A percentile compares a stretch with the other conserved stretches of the same genome.
phyloP scores from a whole-genome alignment of 1,284 basidiomycete genomes.

The Moesziomyces antarcticus region DNA sequence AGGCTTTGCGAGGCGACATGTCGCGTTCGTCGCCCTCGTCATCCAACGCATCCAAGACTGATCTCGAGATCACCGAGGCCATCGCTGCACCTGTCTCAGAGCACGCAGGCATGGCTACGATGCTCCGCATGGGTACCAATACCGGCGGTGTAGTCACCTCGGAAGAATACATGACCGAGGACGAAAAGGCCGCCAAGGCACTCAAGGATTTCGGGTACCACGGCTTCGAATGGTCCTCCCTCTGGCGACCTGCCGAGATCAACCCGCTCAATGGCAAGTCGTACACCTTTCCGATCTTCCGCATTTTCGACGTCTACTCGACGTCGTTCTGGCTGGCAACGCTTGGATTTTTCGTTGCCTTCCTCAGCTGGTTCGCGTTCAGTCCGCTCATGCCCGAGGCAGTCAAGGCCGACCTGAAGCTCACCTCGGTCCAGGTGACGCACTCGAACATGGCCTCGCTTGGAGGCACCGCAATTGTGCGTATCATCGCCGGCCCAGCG shows the following conservation, averaged over 20 bases:
- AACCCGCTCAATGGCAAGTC: constrained; percentile 74
- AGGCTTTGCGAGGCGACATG: not conserved
- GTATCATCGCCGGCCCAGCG: constrained; percentile 73
- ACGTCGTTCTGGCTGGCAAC: constrained; percentile 71
- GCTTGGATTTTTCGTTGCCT: constrained; percentile 71
- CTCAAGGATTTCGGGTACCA: constrained; percentile 41
- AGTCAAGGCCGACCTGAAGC: constrained; percentile 73
- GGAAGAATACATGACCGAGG: constrained; percentile 57
- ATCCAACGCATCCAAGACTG: constrained; percentile 32
- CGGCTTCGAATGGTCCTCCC: constrained; percentile 61
- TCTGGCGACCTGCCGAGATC: constrained; percentile 67
- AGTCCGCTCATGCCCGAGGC: constrained; percentile 75
- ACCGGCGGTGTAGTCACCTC: constrained; percentile 46
- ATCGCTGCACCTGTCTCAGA: constrained; percentile 15
- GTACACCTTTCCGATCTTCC: constrained; percentile 73
- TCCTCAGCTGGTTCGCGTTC: constrained; percentile 77
- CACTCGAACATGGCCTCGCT: constrained; percentile 76
- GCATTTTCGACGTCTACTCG: constrained; percentile 72
- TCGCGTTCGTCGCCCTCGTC: not conserved
- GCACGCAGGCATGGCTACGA: constrained; percentile 37
- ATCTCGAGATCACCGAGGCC: constrained; percentile 44
- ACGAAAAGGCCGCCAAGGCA: constrained; percentile 36
- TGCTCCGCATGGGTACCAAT: constrained; percentile 44
- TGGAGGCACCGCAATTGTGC: constrained; percentile 72
- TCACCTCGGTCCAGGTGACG: constrained; percentile 71